Evolutionary conservation across 257 asterid species (phyloP).

Genomic region (Lycium barbarum): DNA sequence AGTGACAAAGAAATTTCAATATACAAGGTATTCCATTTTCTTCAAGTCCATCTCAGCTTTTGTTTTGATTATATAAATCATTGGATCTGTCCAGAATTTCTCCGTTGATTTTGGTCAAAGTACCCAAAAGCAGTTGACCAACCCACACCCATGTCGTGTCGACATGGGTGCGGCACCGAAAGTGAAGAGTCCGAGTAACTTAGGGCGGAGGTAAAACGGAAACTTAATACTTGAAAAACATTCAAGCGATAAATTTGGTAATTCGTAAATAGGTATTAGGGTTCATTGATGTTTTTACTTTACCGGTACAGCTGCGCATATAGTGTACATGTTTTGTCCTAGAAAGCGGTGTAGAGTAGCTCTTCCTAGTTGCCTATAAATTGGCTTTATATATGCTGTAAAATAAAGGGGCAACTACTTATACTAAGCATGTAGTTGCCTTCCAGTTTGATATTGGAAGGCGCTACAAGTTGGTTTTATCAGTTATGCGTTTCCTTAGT

Average conservation of each 20-base stretch:
- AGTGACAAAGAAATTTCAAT: too few relatives aligned
- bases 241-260: not conserved
- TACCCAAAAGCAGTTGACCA: too few relatives aligned
- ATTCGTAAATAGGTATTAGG: not conserved
- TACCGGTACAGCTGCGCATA: not conserved
- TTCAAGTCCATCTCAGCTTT: too few relatives aligned
- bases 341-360: not conserved
- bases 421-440: not conserved
- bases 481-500: not conserved
- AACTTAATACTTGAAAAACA: not conserved
- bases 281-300: not conserved
- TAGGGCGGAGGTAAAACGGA: not conserved
- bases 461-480: not conserved
- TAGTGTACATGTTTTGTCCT: not conserved
- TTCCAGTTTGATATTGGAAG: slow-evolving; percentile 11
- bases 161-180: too few relatives aligned
- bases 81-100: too few relatives aligned
- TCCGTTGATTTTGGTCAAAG: too few relatives aligned
- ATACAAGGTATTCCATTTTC: too few relatives aligned
- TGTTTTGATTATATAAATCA: too few relatives aligned
- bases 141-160: too few relatives aligned
- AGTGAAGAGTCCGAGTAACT: too few relatives aligned
- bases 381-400: not conserved
- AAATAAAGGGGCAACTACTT: not conserved
- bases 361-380: not conserved